Percentiles rank a stretch among this genome's conserved stretches.
Evolutionary conservation across 768 basidiomycete species (phyloP).

Genomic region (Kwoniella shandongensis): DNA sequence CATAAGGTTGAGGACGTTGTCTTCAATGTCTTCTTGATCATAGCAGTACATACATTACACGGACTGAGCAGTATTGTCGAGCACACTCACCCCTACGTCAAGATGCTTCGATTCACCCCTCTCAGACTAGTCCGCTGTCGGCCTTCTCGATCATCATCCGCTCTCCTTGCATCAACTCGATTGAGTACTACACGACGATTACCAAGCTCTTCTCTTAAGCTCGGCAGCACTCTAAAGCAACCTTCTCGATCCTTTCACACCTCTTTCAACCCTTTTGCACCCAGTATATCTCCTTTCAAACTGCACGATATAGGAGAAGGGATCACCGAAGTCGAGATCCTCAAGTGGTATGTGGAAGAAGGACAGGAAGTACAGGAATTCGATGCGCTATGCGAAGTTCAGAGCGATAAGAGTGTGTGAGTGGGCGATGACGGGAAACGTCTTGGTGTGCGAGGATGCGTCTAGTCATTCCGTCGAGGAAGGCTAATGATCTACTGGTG

Average conservation of each 20-base stretch:
- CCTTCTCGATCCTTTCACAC: constrained; percentile 7
- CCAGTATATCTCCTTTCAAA: constrained; percentile 37
- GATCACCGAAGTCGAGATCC: constrained; percentile 46
- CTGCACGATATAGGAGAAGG: constrained; percentile 51
- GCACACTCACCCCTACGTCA: too few relatives aligned
- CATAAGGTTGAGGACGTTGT: too few relatives aligned
- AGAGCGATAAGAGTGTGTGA: constrained; percentile 49
- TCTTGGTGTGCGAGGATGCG: background rate
- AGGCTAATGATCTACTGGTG: background rate
- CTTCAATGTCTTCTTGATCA: too few relatives aligned
- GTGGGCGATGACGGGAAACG: constrained; percentile 5
- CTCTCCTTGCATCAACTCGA: too few relatives aligned
- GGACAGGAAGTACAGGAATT: constrained; percentile 44
- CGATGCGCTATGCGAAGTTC: constrained; percentile 46
- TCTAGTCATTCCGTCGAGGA: background rate
- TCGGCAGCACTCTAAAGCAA: too few relatives aligned
- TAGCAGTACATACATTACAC: too few relatives aligned
- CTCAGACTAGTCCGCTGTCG: too few relatives aligned
- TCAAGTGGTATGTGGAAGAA: constrained; percentile 42
- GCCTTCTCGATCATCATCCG: too few relatives aligned
- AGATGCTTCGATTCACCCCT: too few relatives aligned
- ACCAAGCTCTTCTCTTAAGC: too few relatives aligned
- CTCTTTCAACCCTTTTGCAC: background rate
- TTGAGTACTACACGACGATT: too few relatives aligned
- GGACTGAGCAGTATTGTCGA: too few relatives aligned